Evolutionary conservation across 2,329 filamentous ascomycete species (phyloP).

Genomic region (Thermochaetoides dissita): DNA sequence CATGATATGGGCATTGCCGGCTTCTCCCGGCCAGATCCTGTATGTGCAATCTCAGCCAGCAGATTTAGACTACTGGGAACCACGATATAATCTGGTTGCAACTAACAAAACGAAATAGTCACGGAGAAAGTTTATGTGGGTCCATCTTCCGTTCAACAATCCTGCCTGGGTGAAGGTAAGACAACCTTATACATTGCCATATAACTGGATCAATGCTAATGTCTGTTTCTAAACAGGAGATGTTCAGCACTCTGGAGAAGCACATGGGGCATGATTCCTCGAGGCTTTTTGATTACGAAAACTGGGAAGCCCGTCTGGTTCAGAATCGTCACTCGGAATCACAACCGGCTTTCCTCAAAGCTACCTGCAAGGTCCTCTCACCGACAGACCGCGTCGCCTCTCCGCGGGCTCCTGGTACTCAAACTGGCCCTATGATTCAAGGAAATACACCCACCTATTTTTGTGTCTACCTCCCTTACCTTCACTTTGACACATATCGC

Average conservation of each 20-base stretch:
- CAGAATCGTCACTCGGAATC: conserved; percentile 26
- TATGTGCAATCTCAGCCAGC: too few relatives aligned
- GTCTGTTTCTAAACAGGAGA: conserved; percentile 6
- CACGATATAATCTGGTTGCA: too few relatives aligned
- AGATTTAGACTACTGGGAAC: too few relatives aligned
- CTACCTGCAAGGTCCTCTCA: conserved; percentile 23
- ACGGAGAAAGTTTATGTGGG: conserved; percentile 40
- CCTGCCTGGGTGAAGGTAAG: conserved; percentile 42
- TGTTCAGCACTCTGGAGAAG: conserved; percentile 30
- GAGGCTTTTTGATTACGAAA: conserved; percentile 26
- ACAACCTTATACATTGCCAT: conserved; percentile 6
- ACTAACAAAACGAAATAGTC: conserved; percentile 14
- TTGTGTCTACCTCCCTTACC: conserved; percentile 42
- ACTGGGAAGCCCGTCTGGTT: conserved; percentile 27
- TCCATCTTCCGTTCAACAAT: conserved; percentile 43
- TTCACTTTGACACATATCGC: conserved; percentile 52
- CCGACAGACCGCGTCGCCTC: conserved; percentile 18
- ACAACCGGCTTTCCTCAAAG: conserved; percentile 26
- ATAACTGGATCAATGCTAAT: conserved; percentile 9
- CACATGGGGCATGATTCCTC: conserved; percentile 25
- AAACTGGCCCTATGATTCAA: conserved; percentile 1
- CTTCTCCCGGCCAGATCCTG: conserved; percentile 23
- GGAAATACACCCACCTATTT: conserved; percentile 22
- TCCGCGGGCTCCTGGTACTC: conserved; percentile 12
- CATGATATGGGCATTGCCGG: conserved; percentile 21